Evolutionary conservation across 306 rosid species (phyloP).

Genomic region (Lathyrus aphaca): DNA sequence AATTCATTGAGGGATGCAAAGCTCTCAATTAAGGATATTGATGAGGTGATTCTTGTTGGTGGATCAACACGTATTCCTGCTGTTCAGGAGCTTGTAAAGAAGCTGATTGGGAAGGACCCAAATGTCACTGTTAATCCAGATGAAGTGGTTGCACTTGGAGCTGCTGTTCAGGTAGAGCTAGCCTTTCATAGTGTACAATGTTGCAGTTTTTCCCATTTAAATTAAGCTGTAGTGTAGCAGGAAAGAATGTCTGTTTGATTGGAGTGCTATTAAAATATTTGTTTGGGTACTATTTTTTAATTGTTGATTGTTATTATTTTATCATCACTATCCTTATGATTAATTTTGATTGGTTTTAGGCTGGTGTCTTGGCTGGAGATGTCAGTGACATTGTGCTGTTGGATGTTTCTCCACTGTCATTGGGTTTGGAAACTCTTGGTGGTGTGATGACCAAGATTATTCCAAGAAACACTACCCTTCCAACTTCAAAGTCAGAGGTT

Average conservation of each 20-base stretch:
- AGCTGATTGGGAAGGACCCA: slow-evolving; percentile 86
- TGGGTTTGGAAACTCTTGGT: slow-evolving; percentile 90
- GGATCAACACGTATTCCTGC: slow-evolving; percentile 96
- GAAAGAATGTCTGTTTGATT: background rate
- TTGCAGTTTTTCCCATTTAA: background rate
- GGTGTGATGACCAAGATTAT: slow-evolving; percentile 97
- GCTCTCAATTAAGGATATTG: slow-evolving; percentile 77
- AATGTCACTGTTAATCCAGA: slow-evolving; percentile 94
- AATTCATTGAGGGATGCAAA: slow-evolving; percentile 96
- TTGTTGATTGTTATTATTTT: background rate
- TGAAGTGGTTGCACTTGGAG: slow-evolving; percentile 96
- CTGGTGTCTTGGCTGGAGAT: slow-evolving; percentile 93
- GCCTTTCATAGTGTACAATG: background rate
- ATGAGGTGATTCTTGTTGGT: slow-evolving; percentile 93
- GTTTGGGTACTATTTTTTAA: no score
- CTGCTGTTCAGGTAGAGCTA: slow-evolving; percentile 85
- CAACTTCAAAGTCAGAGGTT: slow-evolving; percentile 95
- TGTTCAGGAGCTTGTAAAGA: slow-evolving; percentile 88
- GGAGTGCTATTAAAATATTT: background rate
- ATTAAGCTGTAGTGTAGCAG: background rate
- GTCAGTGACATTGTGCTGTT: slow-evolving; percentile 87
- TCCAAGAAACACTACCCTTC: slow-evolving; percentile 93
- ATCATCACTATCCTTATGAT: background rate
- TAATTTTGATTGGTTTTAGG: slow-evolving; percentile 48
- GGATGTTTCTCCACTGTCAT: slow-evolving; percentile 82